These are phyloP conservation scores for Sideroxylon spinosum DNA, from an alignment of 179 eudicot species.

Conservation along the genomic window DNA sequence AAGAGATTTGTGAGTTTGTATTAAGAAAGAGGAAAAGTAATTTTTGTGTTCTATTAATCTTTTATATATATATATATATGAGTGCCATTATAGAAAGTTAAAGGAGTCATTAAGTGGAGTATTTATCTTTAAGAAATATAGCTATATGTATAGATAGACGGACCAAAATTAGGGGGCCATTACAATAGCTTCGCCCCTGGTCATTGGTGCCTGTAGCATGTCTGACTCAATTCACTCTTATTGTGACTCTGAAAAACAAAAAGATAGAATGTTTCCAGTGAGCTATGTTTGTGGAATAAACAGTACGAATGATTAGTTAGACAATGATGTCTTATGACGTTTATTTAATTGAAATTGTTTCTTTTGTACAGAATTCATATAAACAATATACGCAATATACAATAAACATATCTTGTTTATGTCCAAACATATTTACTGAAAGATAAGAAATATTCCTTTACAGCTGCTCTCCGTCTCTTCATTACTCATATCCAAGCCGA, in stretches of 20 bases:
- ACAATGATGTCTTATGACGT: not conserved
- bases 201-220: too few relatives aligned
- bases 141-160: too few relatives aligned
- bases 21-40: too few relatives aligned
- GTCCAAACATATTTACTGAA: constrained; percentile 5
- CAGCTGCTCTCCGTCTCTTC: not conserved
- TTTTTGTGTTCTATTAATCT: too few relatives aligned
- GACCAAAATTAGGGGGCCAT: too few relatives aligned
- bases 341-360: not conserved
- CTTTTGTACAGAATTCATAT: constrained; percentile 2
- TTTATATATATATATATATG: too few relatives aligned
- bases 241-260: not conserved
- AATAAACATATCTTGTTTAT: not conserved
- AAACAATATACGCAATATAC: not conserved
- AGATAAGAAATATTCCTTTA: not conserved
- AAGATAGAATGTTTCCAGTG: not conserved
- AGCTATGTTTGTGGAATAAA: not conserved
- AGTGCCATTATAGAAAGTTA: too few relatives aligned
- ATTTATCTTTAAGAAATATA: too few relatives aligned
- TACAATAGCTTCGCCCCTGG: too few relatives aligned
- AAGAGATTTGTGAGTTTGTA: too few relatives aligned
- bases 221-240: too few relatives aligned
- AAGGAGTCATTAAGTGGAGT: too few relatives aligned
- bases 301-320: not conserved
- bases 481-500: constrained; percentile 22